Conservation (phyloP, 2,329 filamentous ascomycete species). For the Xylariaceae sp. region DNA sequence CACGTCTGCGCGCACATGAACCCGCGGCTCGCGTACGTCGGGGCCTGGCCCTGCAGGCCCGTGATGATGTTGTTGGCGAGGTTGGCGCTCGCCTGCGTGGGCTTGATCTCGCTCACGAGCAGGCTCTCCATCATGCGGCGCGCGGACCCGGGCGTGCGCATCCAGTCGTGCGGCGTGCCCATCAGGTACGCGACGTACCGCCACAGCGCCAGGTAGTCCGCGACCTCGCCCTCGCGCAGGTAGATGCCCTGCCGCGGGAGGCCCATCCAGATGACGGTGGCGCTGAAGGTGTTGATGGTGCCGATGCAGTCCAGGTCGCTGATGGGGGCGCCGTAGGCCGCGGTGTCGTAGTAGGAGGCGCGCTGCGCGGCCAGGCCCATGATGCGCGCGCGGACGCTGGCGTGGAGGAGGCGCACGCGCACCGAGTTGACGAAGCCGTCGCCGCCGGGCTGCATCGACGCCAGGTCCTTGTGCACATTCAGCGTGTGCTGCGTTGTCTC, state of each 20-base stretch:
- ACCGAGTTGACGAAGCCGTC: conserved; percentile 61
- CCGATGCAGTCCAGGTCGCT: conserved; percentile 72
- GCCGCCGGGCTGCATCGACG: conserved; percentile 64
- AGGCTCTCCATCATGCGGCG: conserved; percentile 65
- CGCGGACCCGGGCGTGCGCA: conserved; percentile 52
- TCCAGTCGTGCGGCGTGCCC: conserved; percentile 60
- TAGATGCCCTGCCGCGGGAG: conserved; percentile 70
- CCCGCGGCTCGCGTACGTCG: conserved; percentile 58
- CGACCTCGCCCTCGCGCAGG: conserved; percentile 55
- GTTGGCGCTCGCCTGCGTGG: conserved; percentile 56
- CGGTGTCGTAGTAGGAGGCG: conserved; percentile 59
- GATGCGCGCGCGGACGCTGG: conserved; percentile 62
- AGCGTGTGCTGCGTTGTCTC: conserved; percentile 75
- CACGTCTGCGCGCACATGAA: conserved; percentile 66
- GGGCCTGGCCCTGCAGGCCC: conserved; percentile 61
- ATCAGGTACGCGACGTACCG: conserved; percentile 69
- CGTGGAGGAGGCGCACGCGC: conserved; percentile 65
- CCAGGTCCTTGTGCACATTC: conserved; percentile 62
- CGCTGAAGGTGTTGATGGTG: conserved; percentile 68
- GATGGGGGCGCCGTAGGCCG: conserved; percentile 60
- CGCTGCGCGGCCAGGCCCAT: conserved; percentile 50
- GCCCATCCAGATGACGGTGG: conserved; percentile 59
- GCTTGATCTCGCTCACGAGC: conserved; percentile 61
- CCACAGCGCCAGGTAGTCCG: conserved; percentile 72
- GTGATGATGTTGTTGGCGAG: conserved; percentile 74